A percentile compares a stretch with the other conserved stretches of the same genome.
These are phyloP conservation scores for Glomus cerebriforme DNA, from an alignment of 192 early-diverging fungal species.

Conservation along the genomic window DNA sequence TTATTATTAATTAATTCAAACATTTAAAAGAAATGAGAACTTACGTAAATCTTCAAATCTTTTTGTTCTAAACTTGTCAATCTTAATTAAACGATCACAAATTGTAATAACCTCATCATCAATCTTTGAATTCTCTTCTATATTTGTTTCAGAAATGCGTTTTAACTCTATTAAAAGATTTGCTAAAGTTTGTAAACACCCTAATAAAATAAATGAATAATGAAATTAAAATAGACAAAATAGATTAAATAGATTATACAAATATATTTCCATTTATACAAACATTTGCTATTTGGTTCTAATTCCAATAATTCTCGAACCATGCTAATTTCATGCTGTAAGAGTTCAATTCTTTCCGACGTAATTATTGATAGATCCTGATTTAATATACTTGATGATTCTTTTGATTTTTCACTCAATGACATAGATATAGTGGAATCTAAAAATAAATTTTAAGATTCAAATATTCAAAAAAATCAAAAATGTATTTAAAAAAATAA, in stretches of 20 bases:
- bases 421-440: not conserved
- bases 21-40: not conserved
- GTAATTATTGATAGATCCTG: not conserved
- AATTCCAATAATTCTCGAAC: conserved; percentile 72
- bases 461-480: no score
- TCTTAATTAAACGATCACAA: conserved; percentile 26
- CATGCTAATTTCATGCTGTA: conserved; percentile 59
- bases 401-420: not conserved
- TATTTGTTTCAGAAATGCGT: not conserved
- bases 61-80: conserved; percentile 19
- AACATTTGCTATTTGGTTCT: conserved; percentile 86
- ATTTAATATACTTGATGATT: not conserved
- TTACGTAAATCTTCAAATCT: conserved; percentile 30
- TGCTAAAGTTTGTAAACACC: conserved; percentile 61
- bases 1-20: not conserved
- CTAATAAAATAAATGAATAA: conserved; percentile 34
- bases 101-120: conserved; percentile 16
- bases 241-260: not conserved
- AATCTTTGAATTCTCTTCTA: not conserved
- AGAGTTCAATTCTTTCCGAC: conserved; percentile 42
- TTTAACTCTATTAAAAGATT: conserved; percentile 53
- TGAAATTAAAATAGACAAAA: conserved; percentile 1
- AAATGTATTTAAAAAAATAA: no score
- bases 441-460: not conserved
- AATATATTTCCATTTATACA: conserved; percentile 15